phyloP scores from a whole-genome alignment of 1,284 basidiomycete species.

The Sanghuangporus baumii region DNA sequence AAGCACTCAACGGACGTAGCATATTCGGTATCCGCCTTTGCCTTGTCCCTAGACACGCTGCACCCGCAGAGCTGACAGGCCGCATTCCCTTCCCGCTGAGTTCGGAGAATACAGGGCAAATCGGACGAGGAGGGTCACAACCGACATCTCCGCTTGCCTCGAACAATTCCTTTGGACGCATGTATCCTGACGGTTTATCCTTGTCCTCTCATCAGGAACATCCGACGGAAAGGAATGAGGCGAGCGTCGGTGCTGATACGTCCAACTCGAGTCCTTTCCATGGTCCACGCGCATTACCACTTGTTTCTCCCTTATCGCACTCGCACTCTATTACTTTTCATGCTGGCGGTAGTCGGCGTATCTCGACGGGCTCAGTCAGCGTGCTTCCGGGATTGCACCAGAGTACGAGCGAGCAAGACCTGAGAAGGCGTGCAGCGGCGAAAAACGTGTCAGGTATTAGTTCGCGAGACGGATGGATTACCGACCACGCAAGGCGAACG shows the following conservation, averaged over 20 bases:
- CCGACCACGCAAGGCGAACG: conserved; percentile 12
- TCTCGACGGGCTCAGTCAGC: conserved; percentile 15
- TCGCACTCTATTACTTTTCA: background rate
- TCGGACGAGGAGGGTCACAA: background rate
- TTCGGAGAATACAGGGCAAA: background rate
- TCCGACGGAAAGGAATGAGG: background rate
- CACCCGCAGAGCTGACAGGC: conserved; percentile 17
- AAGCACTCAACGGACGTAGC: conserved; percentile 30
- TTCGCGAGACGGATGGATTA: background rate
- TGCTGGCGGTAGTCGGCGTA: conserved; percentile 3
- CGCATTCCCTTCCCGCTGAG: conserved; percentile 3
- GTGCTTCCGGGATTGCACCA: conserved; percentile 3
- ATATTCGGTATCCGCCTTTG: conserved; percentile 29
- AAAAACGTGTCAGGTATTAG: background rate
- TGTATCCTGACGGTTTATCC: background rate
- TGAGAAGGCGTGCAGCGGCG: conserved; percentile 9
- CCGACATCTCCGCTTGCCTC: conserved; percentile 6
- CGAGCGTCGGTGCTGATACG: background rate
- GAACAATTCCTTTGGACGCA: background rate
- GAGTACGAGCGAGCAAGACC: conserved; percentile 15
- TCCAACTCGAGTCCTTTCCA: conserved; percentile 16
- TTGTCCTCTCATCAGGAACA: background rate
- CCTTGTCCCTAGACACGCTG: conserved; percentile 23
- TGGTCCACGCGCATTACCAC: conserved; percentile 9
- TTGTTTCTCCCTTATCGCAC: background rate